Percentiles rank a stretch among this genome's conserved stretches.
Evolutionary conservation across 192 early-diverging fungal genomes (phyloP).

Genomic region (Coemansia biformis): DNA sequence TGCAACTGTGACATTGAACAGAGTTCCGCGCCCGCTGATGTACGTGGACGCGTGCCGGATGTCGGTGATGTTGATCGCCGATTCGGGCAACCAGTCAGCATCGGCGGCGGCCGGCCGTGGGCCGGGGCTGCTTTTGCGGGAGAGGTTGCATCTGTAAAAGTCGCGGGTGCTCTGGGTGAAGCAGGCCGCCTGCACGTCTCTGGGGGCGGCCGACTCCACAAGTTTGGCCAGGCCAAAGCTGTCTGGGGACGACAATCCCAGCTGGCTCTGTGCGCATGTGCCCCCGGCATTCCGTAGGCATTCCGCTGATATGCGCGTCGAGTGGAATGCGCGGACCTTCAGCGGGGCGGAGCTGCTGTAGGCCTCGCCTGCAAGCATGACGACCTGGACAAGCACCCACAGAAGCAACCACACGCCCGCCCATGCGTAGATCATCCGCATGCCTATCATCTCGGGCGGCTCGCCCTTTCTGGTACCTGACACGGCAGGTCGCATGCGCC

Average conservation of each 20-base stretch:
- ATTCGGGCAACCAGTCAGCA: conserved; percentile 18
- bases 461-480: conserved; percentile 12
- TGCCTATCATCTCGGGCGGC: conserved; percentile 30
- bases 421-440: conserved; percentile 31
- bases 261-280: conserved; percentile 15
- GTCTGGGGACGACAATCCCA: conserved; percentile 38
- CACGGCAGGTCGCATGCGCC: not conserved
- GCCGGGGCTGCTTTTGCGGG: not conserved
- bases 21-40: conserved; percentile 12
- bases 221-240: conserved; percentile 29
- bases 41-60: conserved; percentile 10
- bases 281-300: conserved; percentile 4
- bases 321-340: conserved; percentile 32
- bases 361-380: conserved; percentile 26
- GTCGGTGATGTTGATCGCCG: conserved; percentile 35
- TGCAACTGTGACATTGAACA: conserved; percentile 28
- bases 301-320: conserved; percentile 19
- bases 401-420: conserved; percentile 22
- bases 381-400: conserved; percentile 23
- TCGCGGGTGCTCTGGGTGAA: conserved; percentile 31
- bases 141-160: conserved; percentile 32
- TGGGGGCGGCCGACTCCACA: conserved; percentile 12
- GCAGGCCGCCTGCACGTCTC: conserved; percentile 8
- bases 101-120: no score
- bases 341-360: conserved; percentile 18